These are phyloP conservation scores for Aspergillus olivimuriae DNA, from an alignment of 495 filamentous ascomycete species.

Conservation along the genomic window DNA sequence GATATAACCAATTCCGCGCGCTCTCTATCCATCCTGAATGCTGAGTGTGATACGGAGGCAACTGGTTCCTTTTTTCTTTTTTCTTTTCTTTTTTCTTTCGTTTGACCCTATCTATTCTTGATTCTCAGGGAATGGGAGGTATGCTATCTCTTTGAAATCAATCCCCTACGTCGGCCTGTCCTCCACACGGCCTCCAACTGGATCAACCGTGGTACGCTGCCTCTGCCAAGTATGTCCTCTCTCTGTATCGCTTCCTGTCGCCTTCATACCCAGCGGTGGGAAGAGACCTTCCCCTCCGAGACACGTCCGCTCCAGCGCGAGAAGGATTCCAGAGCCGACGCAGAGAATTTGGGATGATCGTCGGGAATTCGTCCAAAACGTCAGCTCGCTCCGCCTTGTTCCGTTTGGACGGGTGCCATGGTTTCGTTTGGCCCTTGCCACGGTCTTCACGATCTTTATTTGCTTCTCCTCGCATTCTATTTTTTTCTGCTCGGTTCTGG, in stretches of 20 bases:
- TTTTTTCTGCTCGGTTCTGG: not conserved
- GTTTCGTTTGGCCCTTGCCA: not conserved
- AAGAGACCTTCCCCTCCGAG: not conserved
- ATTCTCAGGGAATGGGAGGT: no score
- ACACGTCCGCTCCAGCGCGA: not conserved
- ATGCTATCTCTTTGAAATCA: no score
- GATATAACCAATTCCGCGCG: no score
- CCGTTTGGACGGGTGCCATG: not conserved
- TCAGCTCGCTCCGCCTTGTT: not conserved
- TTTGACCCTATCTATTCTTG: no score
- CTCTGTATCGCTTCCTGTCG: not conserved
- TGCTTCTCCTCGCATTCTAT: not conserved
- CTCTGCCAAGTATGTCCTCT: constrained; percentile 1
- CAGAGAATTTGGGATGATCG: not conserved
- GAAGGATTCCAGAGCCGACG: not conserved
- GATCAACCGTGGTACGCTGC: no score
- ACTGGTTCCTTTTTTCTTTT: no score
- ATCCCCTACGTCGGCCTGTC: no score
- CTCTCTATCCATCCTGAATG: no score
- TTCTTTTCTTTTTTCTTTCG: no score
- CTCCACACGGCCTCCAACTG: no score
- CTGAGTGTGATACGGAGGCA: no score
- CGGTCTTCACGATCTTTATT: constrained; percentile 1
- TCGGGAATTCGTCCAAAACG: constrained; percentile 2
- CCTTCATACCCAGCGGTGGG: not conserved